Evolutionary conservation across 352 stramenopile genomes (phyloP).

Genomic region (Phytopythium sindhum): DNA sequence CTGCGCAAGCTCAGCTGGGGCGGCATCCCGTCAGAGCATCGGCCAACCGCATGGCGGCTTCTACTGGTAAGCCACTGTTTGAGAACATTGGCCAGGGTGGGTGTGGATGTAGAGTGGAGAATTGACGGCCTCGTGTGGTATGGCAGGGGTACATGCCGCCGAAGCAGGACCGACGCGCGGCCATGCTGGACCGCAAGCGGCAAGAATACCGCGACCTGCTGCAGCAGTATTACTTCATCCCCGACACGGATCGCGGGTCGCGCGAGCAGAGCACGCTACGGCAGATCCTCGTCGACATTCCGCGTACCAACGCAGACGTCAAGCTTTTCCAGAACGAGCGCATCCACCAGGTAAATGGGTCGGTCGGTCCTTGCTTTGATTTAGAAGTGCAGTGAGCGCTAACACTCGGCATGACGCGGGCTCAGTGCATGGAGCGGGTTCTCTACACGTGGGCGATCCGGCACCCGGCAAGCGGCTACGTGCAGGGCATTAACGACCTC

Average conservation of each 20-base stretch:
- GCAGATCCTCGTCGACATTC: constrained; percentile 98
- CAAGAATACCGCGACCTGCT: constrained; percentile 95
- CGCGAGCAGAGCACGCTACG: constrained; percentile 96
- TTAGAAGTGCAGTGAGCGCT: not conserved
- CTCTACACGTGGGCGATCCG: constrained; percentile 99
- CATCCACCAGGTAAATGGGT: constrained; percentile 71
- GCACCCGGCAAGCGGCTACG: constrained; percentile 98
- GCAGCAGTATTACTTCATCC: constrained; percentile 97
- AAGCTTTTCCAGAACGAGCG: constrained; percentile 96
- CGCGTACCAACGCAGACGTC: constrained; percentile 95
- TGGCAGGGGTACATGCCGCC: constrained; percentile 93
- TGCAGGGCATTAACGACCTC: constrained; percentile 99
- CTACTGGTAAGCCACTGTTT: constrained; percentile 69
- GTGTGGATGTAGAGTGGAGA: no score
- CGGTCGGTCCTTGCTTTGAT: not conserved
- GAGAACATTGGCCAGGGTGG: no score
- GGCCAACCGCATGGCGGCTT: constrained; percentile 94
- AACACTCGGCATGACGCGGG: constrained; percentile 12
- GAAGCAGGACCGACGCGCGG: constrained; percentile 88
- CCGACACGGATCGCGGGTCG: constrained; percentile 90
- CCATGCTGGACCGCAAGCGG: constrained; percentile 93
- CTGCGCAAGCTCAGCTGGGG: constrained; percentile 91
- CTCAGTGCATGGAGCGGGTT: constrained; percentile 91
- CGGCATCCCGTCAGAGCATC: constrained; percentile 82
- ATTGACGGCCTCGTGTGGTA: not conserved